phyloP scores from a whole-genome alignment of 1,139 yeast species.

The Yamadazyma taylorii region DNA sequence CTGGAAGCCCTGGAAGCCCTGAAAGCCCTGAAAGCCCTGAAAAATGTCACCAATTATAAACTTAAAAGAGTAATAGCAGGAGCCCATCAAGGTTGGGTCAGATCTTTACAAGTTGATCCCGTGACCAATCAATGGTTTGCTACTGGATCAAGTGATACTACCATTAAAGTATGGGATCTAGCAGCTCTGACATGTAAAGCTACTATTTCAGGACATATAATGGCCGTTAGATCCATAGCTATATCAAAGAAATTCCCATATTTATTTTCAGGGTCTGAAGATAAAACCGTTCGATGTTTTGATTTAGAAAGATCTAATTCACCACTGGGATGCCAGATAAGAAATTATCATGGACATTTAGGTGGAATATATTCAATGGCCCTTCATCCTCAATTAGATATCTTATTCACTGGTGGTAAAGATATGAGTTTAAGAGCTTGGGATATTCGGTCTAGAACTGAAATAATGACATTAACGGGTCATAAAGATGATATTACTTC shows the following conservation, averaged over 20 bases:
- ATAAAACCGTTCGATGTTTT: slow-evolving; percentile 95
- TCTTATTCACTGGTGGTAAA: slow-evolving; percentile 87
- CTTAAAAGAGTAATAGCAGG: slow-evolving; percentile 68
- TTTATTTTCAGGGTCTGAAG: slow-evolving; percentile 90
- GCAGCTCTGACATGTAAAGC: slow-evolving; percentile 69
- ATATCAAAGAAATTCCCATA: slow-evolving; percentile 81
- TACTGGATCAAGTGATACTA: slow-evolving; percentile 85
- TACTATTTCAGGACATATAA: slow-evolving; percentile 85
- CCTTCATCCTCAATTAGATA: slow-evolving; percentile 82
- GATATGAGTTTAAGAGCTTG: slow-evolving; percentile 87
- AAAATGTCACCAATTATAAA: slow-evolving; percentile 47
- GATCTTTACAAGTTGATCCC: slow-evolving; percentile 79
- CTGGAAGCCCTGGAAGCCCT: not conserved
- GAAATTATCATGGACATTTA: slow-evolving; percentile 93
- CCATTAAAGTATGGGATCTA: slow-evolving; percentile 90
- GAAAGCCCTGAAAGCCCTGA: not conserved
- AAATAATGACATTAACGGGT: slow-evolving; percentile 78
- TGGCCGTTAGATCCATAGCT: slow-evolving; percentile 80
- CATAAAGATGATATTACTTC: slow-evolving; percentile 76
- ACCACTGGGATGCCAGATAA: slow-evolving; percentile 49
- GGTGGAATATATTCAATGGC: slow-evolving; percentile 86
- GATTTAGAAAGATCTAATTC: slow-evolving; percentile 85
- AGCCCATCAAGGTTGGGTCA: slow-evolving; percentile 94
- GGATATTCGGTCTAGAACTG: slow-evolving; percentile 84
- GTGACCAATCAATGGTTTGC: slow-evolving; percentile 84